These are phyloP conservation scores for Vitis rupestris DNA, from an alignment of 164 flowering plant species.

Conservation along the genomic window DNA sequence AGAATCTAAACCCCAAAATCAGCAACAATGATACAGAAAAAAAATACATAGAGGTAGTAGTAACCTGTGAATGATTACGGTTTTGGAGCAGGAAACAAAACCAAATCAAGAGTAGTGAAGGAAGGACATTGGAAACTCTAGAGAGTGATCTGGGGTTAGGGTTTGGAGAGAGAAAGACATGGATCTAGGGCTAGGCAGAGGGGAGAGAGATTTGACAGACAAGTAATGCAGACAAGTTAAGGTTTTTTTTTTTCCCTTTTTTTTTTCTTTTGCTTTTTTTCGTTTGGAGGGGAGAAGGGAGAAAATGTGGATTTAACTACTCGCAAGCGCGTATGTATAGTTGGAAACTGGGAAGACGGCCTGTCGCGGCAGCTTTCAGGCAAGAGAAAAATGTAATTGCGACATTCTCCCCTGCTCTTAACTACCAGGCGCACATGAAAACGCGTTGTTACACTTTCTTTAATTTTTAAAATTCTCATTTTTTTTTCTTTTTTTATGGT, in stretches of 20 bases:
- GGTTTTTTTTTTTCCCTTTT: no score
- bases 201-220: not conserved
- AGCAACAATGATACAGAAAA: not conserved
- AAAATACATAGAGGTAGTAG: not conserved
- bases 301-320: no score
- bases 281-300: no score
- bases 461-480: not conserved
- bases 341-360: not conserved
- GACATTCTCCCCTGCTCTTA: not conserved
- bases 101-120: no score
- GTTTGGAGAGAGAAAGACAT: not conserved
- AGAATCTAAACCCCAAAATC: not conserved
- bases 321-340: not conserved
- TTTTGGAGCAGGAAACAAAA: no score
- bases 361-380: slow-evolving; percentile 6
- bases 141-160: not conserved
- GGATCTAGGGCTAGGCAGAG: slow-evolving; percentile 8
- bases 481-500: no score
- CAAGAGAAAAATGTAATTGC: not conserved
- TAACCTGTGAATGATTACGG: not conserved
- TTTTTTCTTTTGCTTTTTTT: no score
- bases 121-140: not conserved
- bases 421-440: not conserved
- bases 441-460: not conserved
- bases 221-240: no score